Conservation (phyloP, 306 rosid genomes). For the Leucaena leucocephala region DNA sequence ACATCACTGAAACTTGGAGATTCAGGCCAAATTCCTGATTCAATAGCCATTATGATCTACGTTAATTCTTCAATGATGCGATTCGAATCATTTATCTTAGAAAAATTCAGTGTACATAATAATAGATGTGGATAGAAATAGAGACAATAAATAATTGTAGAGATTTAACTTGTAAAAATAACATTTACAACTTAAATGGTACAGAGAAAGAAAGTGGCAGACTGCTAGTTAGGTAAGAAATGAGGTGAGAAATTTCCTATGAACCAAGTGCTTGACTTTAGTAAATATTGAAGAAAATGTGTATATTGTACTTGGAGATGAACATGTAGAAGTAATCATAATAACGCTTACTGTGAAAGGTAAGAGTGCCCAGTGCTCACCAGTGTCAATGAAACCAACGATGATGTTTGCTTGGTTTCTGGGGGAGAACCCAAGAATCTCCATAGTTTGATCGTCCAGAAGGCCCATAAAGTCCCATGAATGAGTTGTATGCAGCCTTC, state of each 20-base stretch:
- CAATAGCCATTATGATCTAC: slow-evolving; percentile 5
- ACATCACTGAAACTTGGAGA: slow-evolving; percentile 80
- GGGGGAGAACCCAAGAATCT: slow-evolving; percentile 66
- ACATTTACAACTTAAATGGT: not conserved
- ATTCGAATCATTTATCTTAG: not conserved
- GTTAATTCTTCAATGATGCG: not conserved
- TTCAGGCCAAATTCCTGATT: slow-evolving; percentile 91
- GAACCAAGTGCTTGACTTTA: not conserved
- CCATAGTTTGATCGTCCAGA: slow-evolving; percentile 72
- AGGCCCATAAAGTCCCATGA: slow-evolving; percentile 97
- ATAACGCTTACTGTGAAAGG: not conserved
- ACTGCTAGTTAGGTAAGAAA: not conserved
- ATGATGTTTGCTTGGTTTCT: slow-evolving; percentile 80
- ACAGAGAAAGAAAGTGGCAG: slow-evolving; percentile 23
- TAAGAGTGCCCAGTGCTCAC: slow-evolving; percentile 43
- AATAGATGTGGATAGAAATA: not conserved
- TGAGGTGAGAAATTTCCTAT: not conserved
- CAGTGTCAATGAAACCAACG: slow-evolving; percentile 84
- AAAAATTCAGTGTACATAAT: not conserved
- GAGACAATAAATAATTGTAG: not conserved
- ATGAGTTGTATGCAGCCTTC: slow-evolving; percentile 83
- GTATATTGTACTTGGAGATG: not conserved
- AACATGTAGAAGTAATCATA: not conserved
- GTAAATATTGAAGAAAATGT: not conserved
- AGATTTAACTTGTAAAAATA: not conserved